Base-by-base conservation (phyloP, 1,284 basidiomycete species). In the Ustilago crameri region DNA sequence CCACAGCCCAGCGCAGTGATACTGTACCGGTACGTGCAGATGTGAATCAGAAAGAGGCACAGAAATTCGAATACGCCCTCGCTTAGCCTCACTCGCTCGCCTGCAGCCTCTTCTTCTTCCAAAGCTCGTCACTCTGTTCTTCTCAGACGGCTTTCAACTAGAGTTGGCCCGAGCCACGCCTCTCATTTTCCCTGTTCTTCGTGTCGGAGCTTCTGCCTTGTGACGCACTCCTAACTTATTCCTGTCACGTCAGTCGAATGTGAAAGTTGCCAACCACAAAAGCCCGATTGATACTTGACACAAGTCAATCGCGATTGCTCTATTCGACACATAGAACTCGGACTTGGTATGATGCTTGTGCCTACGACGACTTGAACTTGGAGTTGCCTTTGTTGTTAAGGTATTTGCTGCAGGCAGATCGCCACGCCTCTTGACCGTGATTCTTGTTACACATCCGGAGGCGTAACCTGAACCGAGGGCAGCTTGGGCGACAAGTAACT, bases 401-500 rank as follows among this genome's bases (percentile, higher is more conserved):
- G 35, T 70, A 77, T 49, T 65, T 74, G 44, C 59, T 53, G 49
- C 59, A 80, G 1, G 78, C 76, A 9, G 43, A 20, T 1, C 57
- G 34, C 91, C 91, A 94, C 1, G 88, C 90, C 42, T 86, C 86
- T 79, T 90, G 90, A 0, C 88, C 93, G 7, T 87, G 87, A 0
- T 85, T 87, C 83, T 93, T n/a, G n/a, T n/a, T n/a, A n/a, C n/a
- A n/a, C n/a, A n/a, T n/a, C n/a, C n/a, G n/a, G n/a, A n/a, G n/a
- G n/a, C n/a, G n/a, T n/a, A n/a, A n/a, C n/a, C n/a, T n/a, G n/a
- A n/a, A n/a, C n/a, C n/a, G n/a, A n/a, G n/a, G n/a, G n/a, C n/a
- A n/a, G n/a, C n/a, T n/a, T n/a, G n/a, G n/a, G n/a, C n/a, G n/a
- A n/a, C n/a, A n/a, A n/a, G n/a, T n/a, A n/a, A n/a, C n/a, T n/a